A percentile compares a stretch with the other conserved stretches of the same genome.
Conservation (phyloP, 176 grass and related monocot genomes). For the Phragmites australis region DNA sequence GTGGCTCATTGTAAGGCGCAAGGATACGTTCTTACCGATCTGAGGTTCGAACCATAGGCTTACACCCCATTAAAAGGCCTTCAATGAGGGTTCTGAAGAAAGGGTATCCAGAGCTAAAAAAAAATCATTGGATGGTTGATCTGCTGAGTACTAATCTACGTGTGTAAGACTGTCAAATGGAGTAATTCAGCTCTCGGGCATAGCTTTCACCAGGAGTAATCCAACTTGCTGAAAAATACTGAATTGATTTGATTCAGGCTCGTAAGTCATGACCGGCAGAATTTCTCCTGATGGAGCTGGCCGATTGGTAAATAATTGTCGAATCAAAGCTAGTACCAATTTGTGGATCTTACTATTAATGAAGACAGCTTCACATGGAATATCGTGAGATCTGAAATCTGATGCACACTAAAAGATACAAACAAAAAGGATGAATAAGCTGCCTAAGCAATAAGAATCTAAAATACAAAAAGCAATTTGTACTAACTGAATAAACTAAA, state of each 20-base stretch:
- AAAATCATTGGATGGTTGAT: slow-evolving; percentile 23
- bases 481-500: neutral
- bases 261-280: neutral
- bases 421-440: slow-evolving; percentile 8
- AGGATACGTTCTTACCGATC: too few species aligned
- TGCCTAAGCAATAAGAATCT: slow-evolving; percentile 8
- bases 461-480: neutral
- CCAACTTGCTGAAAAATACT: neutral
- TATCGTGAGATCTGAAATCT: neutral
- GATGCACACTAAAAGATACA: neutral
- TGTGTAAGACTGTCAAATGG: neutral
- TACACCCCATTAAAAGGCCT: too few species aligned
- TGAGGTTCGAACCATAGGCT: too few species aligned
- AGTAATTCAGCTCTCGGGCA: neutral
- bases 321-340: neutral
- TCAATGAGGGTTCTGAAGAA: too few species aligned
- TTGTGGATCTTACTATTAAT: too few species aligned
- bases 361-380: neutral
- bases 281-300: neutral
- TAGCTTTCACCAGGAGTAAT: neutral
- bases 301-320: too few species aligned
- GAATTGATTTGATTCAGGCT: neutral
- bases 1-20: too few species aligned
- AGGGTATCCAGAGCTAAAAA: too few species aligned
- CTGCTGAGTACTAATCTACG: neutral